These are phyloP conservation scores for Closterium sp. DNA, from an alignment of 139 green algal species.

Conservation along the genomic window DNA sequence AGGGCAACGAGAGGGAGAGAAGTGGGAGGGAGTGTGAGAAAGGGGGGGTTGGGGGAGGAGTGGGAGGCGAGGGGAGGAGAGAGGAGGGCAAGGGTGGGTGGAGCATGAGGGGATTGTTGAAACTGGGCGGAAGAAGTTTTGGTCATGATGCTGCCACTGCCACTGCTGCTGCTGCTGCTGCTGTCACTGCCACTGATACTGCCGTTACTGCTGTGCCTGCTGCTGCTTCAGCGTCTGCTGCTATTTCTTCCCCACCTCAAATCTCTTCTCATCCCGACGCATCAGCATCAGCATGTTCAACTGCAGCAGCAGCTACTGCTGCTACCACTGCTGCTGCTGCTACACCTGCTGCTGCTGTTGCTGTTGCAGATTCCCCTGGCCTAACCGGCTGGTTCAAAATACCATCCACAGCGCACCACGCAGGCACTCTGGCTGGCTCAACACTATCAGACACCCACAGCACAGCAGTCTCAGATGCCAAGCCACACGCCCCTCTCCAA, in stretches of 20 bases:
- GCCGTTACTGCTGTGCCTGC: neutral
- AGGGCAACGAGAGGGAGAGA: neutral
- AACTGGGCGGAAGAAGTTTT: neutral
- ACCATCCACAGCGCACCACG: neutral
- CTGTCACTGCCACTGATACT: no score
- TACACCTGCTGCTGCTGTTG: neutral
- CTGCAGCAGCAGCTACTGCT: neutral
- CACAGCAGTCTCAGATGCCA: neutral
- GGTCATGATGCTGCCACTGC: neutral
- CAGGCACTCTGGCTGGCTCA: no score
- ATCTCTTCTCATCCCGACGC: no score
- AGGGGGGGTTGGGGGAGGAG: neutral
- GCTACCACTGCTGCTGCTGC: neutral
- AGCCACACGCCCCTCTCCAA: neutral
- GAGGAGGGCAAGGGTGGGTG: neutral
- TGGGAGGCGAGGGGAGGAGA: neutral
- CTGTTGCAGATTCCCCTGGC: neutral
- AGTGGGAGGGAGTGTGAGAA: neutral
- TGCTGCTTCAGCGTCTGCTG: neutral
- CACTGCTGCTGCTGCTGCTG: neutral
- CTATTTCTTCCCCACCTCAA: neutral
- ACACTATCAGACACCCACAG: no score
- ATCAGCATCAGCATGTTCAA: no score
- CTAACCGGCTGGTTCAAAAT: neutral
- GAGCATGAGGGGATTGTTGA: neutral